phyloP scores from a whole-genome alignment of 495 filamentous ascomycete species.

The Aspergillus wentii region DNA sequence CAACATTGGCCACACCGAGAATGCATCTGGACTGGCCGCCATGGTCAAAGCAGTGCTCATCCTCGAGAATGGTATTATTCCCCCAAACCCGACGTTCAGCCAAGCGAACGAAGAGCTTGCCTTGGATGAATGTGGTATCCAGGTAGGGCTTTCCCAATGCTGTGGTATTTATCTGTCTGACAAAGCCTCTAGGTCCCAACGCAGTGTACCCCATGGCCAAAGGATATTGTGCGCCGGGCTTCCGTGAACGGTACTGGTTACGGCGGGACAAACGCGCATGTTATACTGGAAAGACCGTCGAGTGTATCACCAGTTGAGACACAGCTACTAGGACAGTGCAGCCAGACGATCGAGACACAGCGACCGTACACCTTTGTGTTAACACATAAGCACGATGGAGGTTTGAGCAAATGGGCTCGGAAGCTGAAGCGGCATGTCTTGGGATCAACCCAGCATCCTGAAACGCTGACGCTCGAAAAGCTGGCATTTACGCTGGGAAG shows the following conservation, averaged over 20 bases:
- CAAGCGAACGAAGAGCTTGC: constrained; percentile 42
- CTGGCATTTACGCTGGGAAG: too few species aligned
- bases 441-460: too few species aligned
- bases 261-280: constrained; percentile 61
- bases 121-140: not conserved
- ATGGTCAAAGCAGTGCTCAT: constrained; percentile 29
- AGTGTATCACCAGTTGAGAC: not conserved
- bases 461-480: too few species aligned
- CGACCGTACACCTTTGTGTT: too few species aligned
- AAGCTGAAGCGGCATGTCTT: too few species aligned
- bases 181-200: constrained; percentile 36
- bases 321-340: constrained; percentile 17
- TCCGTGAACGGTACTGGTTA: constrained; percentile 50
- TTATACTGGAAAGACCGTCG: constrained; percentile 48
- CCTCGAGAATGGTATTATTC: constrained; percentile 46
- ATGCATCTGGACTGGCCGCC: constrained; percentile 53
- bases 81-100: constrained; percentile 55
- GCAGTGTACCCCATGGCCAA: constrained; percentile 13
- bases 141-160: constrained; percentile 12
- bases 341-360: constrained; percentile 12
- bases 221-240: constrained; percentile 19
- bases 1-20: constrained; percentile 50
- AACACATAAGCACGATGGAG: too few species aligned
- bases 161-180: constrained; percentile 15
- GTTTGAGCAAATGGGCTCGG: too few species aligned